Evolutionary conservation across 805 yeast genomes (phyloP), one percentile per base, ranked within the genome.

Genomic region (Hanseniaspora clermontiae): DNA sequence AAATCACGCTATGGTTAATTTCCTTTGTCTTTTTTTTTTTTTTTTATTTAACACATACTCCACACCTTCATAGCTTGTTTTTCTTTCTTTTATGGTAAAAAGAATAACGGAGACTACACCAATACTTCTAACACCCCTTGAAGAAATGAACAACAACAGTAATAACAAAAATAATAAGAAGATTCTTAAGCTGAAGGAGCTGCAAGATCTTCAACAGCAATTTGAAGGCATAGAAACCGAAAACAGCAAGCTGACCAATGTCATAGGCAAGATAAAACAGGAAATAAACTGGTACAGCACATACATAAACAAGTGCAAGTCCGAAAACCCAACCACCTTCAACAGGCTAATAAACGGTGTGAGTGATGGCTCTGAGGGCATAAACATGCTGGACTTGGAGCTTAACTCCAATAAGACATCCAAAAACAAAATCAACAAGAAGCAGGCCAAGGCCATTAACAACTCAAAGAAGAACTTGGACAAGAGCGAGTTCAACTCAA

Each of bases 221-320:
- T 61, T 61, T 60, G 60, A 62, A 46, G 58, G 63, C 5, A 62
- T 63, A 27, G 61, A 59, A 39, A 63, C 60, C 45, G 67, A 64
- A 50, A 64, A 64, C 59, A 62, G 63, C 49, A 62, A 63, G 53
- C 50, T 64, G 53, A 63, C 61, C 50, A 58, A 59, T 43, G 66
- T 63, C 31, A 60, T 63, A n/a, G 59, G 59, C 31, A 59, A 60
- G 48, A 55, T 63, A 49, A 59, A 59, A 46, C 65, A 63, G 39
- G 65, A 63, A 59, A 63, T 63, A 9, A 63, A 62, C 38, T 53
- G 60, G 40, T 63, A 63, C 58, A 60, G 63, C 42, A 59, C 59
- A 19, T 56, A 56, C 24, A 24, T 56, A 17, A 46, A 43, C 36
- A 55, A 55, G 42, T 49, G 53, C 27, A 39, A 49, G n/a, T 27